Conservation (phyloP, 768 basidiomycete species). For the Pholiota conissans region DNA sequence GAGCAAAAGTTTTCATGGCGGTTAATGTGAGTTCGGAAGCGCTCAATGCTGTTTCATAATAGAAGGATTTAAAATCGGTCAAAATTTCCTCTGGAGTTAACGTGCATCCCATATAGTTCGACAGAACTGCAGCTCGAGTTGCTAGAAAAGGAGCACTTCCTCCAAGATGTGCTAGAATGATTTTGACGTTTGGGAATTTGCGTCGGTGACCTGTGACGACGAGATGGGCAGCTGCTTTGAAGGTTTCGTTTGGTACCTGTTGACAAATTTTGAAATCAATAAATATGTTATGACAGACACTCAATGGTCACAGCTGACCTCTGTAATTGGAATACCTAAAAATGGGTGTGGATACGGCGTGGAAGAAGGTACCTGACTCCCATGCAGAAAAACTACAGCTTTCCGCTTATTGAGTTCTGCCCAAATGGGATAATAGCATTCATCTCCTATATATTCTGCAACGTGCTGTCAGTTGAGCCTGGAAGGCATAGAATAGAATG, state of each 20-base stretch:
- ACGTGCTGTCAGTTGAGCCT: neutral
- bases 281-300: neutral
- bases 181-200: conserved; percentile 54
- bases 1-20: conserved; percentile 51
- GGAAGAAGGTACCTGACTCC: conserved; percentile 64
- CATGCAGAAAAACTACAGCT: conserved; percentile 72
- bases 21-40: conserved; percentile 52
- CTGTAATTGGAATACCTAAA: conserved; percentile 68
- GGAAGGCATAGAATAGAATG: neutral
- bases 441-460: conserved; percentile 68
- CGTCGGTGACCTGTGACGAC: conserved; percentile 72
- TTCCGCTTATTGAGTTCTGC: conserved; percentile 59
- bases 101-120: conserved; percentile 67
- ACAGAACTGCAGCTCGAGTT: conserved; percentile 66
- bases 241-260: conserved; percentile 81
- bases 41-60: conserved; percentile 73
- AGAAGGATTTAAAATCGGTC: conserved; percentile 68
- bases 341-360: conserved; percentile 62
- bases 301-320: conserved; percentile 38
- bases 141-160: conserved; percentile 67
- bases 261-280: neutral
- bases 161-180: conserved; percentile 77
- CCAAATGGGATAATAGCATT: conserved; percentile 67
- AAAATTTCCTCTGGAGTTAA: conserved; percentile 67
- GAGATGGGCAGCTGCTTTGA: conserved; percentile 77